A percentile compares a stretch with the other conserved stretches of the same genome.
These are phyloP conservation scores for Eimeria brunetti DNA, from an alignment of 169 alveolate species.

Conservation along the genomic window DNA sequence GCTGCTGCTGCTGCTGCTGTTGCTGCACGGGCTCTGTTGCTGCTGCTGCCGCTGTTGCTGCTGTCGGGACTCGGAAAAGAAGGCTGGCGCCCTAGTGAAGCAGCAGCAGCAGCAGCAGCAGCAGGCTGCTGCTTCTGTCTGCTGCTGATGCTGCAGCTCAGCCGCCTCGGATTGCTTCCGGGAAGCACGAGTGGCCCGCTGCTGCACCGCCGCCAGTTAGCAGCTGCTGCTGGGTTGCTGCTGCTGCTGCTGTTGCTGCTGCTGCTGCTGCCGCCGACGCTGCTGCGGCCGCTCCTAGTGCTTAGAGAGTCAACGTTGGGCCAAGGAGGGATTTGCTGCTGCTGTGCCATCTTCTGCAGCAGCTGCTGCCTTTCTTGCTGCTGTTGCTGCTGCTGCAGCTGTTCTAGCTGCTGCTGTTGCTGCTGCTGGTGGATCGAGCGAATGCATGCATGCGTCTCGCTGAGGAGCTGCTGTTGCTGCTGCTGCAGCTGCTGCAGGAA, in stretches of 20 bases:
- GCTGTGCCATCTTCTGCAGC: constrained; percentile 22
- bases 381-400: background rate
- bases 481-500: constrained; percentile 74
- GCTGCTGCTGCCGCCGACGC: constrained; percentile 51
- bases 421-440: constrained; percentile 47
- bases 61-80: constrained; percentile 53
- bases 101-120: constrained; percentile 60
- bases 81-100: constrained; percentile 5
- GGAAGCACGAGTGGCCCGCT: constrained; percentile 50
- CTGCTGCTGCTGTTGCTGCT: constrained; percentile 43
- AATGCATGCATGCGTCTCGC: constrained; percentile 31
- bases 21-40: background rate
- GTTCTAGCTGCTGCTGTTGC: constrained; percentile 20
- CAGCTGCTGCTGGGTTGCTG: constrained; percentile 17
- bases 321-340: constrained; percentile 16
- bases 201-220: constrained; percentile 54
- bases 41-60: constrained; percentile 44
- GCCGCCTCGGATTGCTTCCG: constrained; percentile 57
- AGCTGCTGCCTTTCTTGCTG: constrained; percentile 7
- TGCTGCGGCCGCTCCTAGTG: constrained; percentile 31
- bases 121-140: background rate
- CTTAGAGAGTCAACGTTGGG: background rate
- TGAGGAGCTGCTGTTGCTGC: constrained; percentile 61
- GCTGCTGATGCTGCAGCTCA: constrained; percentile 20
- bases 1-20: background rate